phyloP scores from a whole-genome alignment of 1,139 yeast genomes.

The Protomyces pachydermus region DNA sequence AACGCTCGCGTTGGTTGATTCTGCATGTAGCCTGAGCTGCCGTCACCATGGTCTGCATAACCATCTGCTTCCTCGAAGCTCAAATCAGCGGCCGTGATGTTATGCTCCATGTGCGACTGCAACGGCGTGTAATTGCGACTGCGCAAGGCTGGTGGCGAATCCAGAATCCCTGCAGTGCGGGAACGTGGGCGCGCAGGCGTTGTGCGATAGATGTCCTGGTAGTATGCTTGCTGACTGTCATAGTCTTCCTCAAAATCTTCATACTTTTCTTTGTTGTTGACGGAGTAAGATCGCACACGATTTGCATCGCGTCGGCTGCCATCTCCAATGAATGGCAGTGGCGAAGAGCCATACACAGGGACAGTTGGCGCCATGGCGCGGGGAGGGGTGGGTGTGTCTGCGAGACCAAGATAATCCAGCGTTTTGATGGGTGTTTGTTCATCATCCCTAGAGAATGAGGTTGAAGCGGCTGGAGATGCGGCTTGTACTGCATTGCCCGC shows the following conservation, averaged over 20 bases:
- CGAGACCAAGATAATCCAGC: constrained; percentile 34
- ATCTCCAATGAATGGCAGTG: not conserved
- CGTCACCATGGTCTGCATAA: not conserved
- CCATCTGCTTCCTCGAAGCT: not conserved
- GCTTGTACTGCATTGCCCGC: constrained; percentile 24
- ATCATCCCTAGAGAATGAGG: constrained; percentile 29
- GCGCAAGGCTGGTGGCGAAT: constrained; percentile 24
- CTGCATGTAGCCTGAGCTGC: constrained; percentile 21
- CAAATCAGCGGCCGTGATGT: constrained; percentile 25
- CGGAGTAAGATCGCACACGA: constrained; percentile 43
- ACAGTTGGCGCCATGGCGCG: constrained; percentile 14
- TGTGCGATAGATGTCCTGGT: constrained; percentile 20
- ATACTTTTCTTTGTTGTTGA: constrained; percentile 35
- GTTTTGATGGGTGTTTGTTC: constrained; percentile 32
- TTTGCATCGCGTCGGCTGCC: constrained; percentile 39
- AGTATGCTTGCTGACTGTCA: not conserved
- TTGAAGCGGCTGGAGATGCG: constrained; percentile 24
- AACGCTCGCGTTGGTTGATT: constrained; percentile 61
- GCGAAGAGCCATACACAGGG: constrained; percentile 6
- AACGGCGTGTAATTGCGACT: constrained; percentile 23
- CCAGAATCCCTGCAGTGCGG: constrained; percentile 26
- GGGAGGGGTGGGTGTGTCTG: constrained; percentile 31
- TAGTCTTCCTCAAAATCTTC: constrained; percentile 30
- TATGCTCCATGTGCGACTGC: constrained; percentile 23
- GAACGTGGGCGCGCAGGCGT: constrained; percentile 29